Base-by-base conservation (phyloP, 345 rosid genomes). In the Salix caprea region DNA sequence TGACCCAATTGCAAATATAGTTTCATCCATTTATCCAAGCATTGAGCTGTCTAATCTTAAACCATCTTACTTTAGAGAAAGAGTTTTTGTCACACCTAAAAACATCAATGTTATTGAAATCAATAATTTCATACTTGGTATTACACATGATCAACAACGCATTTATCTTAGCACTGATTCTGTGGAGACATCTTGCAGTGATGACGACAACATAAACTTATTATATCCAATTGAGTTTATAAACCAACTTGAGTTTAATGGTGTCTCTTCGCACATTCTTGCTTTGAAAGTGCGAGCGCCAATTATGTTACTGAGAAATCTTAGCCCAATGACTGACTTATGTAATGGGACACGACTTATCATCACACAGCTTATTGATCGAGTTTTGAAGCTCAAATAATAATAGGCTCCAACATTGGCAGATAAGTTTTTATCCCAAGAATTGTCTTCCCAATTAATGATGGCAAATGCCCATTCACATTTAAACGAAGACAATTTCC, bases 291-390 rank as follows among this genome's bases (percentile, higher is more conserved):
- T 72, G 5, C 1, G 40, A 1, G 19, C 58, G 5, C 72, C 44
- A 5, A 23, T 72, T 4, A 78, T 72, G 36, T 39, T 71, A 3
- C 21, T 72, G 0, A 34, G 81, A 14, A 78, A 78, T 62, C 4
- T 78, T 32, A 78, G 67, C 11, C 67, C 37, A 39, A 28, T 0
- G 2, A 11, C 9, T 3, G 56, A 72, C 1, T 26, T 78, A 26
- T 78, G 72, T 32, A 78, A 72, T 72, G 72, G 76, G 10, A 78
- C 67, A 5, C 11, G 46, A 0, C 12, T 65, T 1, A 39, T 48
- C 7, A 16, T 72, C 2, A 71, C 70, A 65, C 0, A 39, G 2
- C 68, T 65, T 30, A 3, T 0, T 36, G 10, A 48, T 32, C 14
- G 12, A 1, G 15, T 66, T 1, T 78, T 1, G 40, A 65, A 12